Conservation (phyloP, 164 flowering plant genomes). For the Liquidambar formosana region DNA sequence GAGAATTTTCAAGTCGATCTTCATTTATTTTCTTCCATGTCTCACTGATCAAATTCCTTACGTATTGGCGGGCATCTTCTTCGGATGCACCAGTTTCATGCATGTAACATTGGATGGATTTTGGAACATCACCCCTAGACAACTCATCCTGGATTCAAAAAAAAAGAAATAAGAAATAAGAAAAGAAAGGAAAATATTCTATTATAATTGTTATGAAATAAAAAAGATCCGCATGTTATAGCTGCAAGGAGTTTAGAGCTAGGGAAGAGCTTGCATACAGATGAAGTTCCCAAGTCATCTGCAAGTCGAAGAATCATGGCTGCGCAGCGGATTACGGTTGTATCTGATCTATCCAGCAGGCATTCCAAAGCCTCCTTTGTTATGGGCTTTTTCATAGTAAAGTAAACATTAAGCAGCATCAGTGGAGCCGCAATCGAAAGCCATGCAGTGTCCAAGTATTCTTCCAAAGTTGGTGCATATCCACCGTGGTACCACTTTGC, state of each 20-base stretch:
- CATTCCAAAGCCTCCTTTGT: not conserved
- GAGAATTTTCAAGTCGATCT: constrained; percentile 4
- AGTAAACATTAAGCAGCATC: not conserved
- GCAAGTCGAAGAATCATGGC: not conserved
- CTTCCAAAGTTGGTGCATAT: constrained; percentile 12
- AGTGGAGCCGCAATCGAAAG: not conserved
- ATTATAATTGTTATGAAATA: not conserved
- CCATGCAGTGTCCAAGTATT: constrained; percentile 6
- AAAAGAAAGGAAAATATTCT: too few species aligned
- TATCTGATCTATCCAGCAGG: not conserved
- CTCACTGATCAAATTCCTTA: constrained; percentile 10
- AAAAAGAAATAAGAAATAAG: too few species aligned
- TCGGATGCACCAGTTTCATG: constrained; percentile 29
- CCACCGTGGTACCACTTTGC: constrained; percentile 8
- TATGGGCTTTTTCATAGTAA: not conserved
- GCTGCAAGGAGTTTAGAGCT: too few species aligned
- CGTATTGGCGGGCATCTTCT: constrained; percentile 29
- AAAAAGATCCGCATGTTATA: too few species aligned
- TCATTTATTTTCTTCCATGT: constrained; percentile 34
- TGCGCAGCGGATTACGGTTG: not conserved
- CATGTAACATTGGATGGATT: constrained; percentile 43
- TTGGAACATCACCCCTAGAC: constrained; percentile 33
- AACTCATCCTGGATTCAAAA: constrained; percentile 27
- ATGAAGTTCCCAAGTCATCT: constrained; percentile 17
- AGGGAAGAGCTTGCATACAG: not conserved